A percentile compares a stretch with the other conserved stretches of the same genome.
phyloP scores from a whole-genome alignment of 2,329 filamentous ascomycete genomes.

The Erysiphe pulchra region DNA sequence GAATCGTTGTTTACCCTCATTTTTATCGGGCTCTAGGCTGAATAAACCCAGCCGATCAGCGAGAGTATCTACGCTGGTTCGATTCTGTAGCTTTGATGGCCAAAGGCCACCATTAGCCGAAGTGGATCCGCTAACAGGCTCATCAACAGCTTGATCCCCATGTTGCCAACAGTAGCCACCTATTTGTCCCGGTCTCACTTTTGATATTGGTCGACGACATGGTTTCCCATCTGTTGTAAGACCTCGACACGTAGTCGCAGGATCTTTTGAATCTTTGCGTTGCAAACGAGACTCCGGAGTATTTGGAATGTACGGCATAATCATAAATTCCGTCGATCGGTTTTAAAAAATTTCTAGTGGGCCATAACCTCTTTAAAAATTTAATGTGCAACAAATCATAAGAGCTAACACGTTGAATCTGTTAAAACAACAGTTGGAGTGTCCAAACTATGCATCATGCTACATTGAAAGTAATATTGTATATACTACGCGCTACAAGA shows the following conservation, averaged over 20 bases:
- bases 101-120: conserved; percentile 10
- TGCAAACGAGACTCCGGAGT: conserved; percentile 62
- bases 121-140: conserved; percentile 15
- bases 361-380: too few species aligned
- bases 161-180: conserved; percentile 72
- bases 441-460: too few species aligned
- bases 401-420: too few species aligned
- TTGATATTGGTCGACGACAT: conserved; percentile 44
- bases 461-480: too few species aligned
- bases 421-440: too few species aligned
- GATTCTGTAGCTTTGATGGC: conserved; percentile 28
- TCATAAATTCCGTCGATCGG: not conserved
- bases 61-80: conserved; percentile 68
- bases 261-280: conserved; percentile 65
- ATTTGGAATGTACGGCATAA: conserved; percentile 39
- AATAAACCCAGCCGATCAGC: conserved; percentile 53
- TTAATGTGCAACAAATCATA: too few species aligned
- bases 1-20: conserved; percentile 8
- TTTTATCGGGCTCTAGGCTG: conserved; percentile 21
- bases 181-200: conserved; percentile 5
- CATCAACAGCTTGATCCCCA: conserved; percentile 43
- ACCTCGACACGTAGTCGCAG: conserved; percentile 64
- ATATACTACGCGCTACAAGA: too few species aligned
- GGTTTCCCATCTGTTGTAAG: conserved; percentile 61
- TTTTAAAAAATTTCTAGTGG: too few species aligned